Evolutionary conservation across 2,329 filamentous ascomycete genomes (phyloP).

Genomic region (Calonectria leucothoes): DNA sequence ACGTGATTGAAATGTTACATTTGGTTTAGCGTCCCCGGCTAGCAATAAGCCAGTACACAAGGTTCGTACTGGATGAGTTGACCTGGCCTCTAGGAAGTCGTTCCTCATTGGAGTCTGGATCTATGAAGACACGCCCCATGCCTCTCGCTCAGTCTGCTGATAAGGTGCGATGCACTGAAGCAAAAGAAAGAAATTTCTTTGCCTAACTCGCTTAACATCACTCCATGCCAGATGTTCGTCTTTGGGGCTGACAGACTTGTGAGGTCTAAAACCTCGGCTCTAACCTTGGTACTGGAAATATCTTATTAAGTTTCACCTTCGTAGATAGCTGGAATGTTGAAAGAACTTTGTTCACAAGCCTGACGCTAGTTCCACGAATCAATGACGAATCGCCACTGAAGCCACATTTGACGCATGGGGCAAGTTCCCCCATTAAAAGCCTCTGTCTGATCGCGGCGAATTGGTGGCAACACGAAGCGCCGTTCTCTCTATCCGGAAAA

Average conservation of each 20-base stretch:
- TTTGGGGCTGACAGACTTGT: not conserved
- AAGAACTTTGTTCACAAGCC: not conserved
- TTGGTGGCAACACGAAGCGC: not conserved
- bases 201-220: rapidly evolving
- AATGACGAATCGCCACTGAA: not conserved
- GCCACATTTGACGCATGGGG: not conserved
- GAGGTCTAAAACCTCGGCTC: too few species aligned
- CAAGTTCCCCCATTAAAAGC: not conserved
- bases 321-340: not conserved
- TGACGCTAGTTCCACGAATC: not conserved
- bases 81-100: not conserved
- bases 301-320: not conserved
- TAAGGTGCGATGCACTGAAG: too few species aligned
- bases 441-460: not conserved
- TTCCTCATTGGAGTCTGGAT: not conserved
- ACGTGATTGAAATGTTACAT: not conserved
- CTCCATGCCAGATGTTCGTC: not conserved
- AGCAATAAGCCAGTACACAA: not conserved
- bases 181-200: not conserved
- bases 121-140: not conserved
- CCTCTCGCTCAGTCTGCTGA: not conserved
- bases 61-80: not conserved
- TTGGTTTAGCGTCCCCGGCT: not conserved
- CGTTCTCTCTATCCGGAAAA: too few species aligned
- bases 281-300: too few species aligned